Percentiles rank a stretch among this genome's conserved stretches.
These are phyloP conservation scores for Lichtheimia ramosa DNA, from an alignment of 371 early-diverging fungal genomes.

Conservation along the genomic window DNA sequence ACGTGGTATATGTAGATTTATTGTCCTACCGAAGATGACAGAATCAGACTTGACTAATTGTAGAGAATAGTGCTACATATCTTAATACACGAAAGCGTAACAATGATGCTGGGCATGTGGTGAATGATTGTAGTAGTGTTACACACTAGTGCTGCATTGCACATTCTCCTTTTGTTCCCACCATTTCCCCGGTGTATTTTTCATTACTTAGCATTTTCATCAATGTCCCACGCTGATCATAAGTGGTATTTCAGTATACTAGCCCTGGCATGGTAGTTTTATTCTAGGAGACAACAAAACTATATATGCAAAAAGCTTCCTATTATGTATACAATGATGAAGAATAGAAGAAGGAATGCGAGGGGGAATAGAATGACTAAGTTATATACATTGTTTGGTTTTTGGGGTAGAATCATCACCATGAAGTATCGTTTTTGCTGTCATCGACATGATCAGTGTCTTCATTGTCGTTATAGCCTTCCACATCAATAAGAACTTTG, in stretches of 20 bases:
- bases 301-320: neutral
- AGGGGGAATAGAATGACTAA: neutral
- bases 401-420: neutral
- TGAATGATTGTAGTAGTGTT: neutral
- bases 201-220: neutral
- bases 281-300: neutral
- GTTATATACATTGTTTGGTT: neutral
- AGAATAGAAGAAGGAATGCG: neutral
- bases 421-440: neutral
- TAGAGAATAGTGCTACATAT: neutral
- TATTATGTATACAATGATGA: neutral
- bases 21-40: constrained; percentile 16
- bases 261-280: neutral
- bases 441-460: neutral
- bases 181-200: neutral
- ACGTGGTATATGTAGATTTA: constrained; percentile 8
- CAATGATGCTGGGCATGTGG: neutral
- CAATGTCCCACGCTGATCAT: no score
- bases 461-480: neutral
- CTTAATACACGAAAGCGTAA: neutral
- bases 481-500: constrained; percentile 27
- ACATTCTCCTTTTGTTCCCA: neutral
- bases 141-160: neutral
- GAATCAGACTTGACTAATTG: constrained; percentile 9
- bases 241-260: no score